Percentiles rank a stretch among this genome's conserved stretches.
Conservation (phyloP, 768 basidiomycete genomes). For the Pleurotus ostreatus region DNA sequence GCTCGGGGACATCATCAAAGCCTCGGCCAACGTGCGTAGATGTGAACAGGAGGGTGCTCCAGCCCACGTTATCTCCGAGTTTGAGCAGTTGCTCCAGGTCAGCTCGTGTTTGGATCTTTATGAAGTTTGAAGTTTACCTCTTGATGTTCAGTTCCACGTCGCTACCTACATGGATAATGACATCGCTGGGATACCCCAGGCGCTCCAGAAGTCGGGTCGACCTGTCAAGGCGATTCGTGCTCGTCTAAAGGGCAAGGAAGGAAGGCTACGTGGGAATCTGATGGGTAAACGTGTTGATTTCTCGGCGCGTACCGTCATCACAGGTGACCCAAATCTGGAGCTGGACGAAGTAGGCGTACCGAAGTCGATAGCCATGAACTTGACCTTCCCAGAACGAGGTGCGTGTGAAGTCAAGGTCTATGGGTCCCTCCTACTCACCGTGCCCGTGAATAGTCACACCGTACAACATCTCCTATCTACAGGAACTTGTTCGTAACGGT, state of each 20-base stretch:
- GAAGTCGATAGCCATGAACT: constrained; percentile 90
- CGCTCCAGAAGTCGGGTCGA: constrained; percentile 93
- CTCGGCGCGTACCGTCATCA: constrained; percentile 98
- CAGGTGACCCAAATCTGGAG: constrained; percentile 95
- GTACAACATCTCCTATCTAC: constrained; percentile 92
- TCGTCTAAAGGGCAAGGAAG: constrained; percentile 97
- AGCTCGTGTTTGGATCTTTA: constrained; percentile 15
- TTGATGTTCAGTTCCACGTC: constrained; percentile 79
- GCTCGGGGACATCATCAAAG: constrained; percentile 93
- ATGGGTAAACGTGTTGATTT: constrained; percentile 99
- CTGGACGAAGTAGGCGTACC: constrained; percentile 98
- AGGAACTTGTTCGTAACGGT: constrained; percentile 92
- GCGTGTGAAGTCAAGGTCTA: not conserved
- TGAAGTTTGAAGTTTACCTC: constrained; percentile 3
- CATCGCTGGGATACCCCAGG: constrained; percentile 96
- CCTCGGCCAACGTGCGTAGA: constrained; percentile 85
- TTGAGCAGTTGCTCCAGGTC: constrained; percentile 93
- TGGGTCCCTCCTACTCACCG: constrained; percentile 7
- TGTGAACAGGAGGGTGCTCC: constrained; percentile 97
- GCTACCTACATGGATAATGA: constrained; percentile 99
- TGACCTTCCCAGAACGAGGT: constrained; percentile 98
- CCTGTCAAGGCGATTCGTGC: constrained; percentile 98
- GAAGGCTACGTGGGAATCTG: constrained; percentile 93
- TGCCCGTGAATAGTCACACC: constrained; percentile 69
- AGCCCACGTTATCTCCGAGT: constrained; percentile 91